Evolutionary conservation across 23 red algal species (phyloP).

Genomic region (Chondrus crispus): DNA sequence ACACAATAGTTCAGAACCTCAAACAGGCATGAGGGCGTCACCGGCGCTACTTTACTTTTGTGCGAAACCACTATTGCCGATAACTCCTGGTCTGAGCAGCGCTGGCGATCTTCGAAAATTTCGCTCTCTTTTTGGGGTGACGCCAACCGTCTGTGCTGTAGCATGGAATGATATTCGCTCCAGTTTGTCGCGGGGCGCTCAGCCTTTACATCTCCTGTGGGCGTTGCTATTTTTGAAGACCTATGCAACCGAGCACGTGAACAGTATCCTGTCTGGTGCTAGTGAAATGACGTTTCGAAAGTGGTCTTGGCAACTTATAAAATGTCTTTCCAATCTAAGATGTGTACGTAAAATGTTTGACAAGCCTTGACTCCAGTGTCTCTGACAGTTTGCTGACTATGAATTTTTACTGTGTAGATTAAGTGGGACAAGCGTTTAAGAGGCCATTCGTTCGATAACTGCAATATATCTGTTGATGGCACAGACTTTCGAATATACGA

Average conservation of each 20-base stretch:
- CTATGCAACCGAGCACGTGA: background rate
- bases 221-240: background rate
- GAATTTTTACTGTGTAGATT: too few species aligned
- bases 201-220: background rate
- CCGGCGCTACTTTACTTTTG: too few species aligned
- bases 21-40: too few species aligned
- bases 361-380: background rate
- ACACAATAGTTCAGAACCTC: too few species aligned
- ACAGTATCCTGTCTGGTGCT: background rate
- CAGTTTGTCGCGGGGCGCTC: background rate
- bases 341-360: background rate
- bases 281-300: background rate
- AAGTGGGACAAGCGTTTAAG: background rate
- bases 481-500: slow-evolving; percentile 9
- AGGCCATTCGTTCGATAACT: background rate
- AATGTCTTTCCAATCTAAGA: background rate
- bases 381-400: too few species aligned
- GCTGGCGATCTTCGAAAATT: background rate
- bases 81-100: too few species aligned
- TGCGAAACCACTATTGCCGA: too few species aligned
- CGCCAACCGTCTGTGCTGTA: background rate
- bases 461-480: slow-evolving; percentile 8
- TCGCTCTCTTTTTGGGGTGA: background rate
- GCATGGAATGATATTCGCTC: background rate
- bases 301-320: background rate